phyloP scores from a whole-genome alignment of 169 alveolate species.

The Eimeria maxima region DNA sequence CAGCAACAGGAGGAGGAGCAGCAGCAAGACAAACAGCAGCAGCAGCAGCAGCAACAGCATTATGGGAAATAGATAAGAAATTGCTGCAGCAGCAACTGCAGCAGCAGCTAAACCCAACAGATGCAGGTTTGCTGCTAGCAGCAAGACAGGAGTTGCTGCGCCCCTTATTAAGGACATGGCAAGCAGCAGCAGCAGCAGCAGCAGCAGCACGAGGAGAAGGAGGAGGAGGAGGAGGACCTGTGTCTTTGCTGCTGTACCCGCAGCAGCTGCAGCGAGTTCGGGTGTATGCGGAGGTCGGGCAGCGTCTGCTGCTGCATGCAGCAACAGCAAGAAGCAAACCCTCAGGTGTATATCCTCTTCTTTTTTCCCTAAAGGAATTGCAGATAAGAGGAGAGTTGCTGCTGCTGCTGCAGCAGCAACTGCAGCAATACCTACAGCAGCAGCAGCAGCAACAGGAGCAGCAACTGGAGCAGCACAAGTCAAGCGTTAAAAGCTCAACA shows the following conservation, averaged over 20 bases:
- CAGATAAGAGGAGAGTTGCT: not conserved
- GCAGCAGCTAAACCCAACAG: not conserved
- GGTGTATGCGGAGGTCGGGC: not conserved
- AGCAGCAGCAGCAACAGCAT: not conserved
- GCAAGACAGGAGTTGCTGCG: conserved; percentile 13
- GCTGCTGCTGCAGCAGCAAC: conserved; percentile 26
- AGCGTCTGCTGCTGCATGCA: too few relatives aligned
- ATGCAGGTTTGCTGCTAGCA: not conserved
- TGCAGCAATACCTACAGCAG: too few relatives aligned
- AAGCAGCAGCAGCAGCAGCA: too few relatives aligned
- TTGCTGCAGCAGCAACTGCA: not conserved
- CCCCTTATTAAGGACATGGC: not conserved
- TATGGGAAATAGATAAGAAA: not conserved
- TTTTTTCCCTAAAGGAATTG: not conserved
- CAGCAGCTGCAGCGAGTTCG: conserved; percentile 7
- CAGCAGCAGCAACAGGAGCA: not conserved
- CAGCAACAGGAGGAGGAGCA: too few relatives aligned
- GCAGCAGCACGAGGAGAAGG: conserved; percentile 11
- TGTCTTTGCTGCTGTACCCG: not conserved
- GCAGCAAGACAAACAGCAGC: conserved; percentile 21
- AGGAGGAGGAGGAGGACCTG: not conserved
- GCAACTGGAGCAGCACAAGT: not conserved
- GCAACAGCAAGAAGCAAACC: not conserved
- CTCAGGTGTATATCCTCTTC: not conserved
- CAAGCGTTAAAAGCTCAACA: not conserved